Percentiles rank a stretch among this genome's conserved stretches.
Conservation (phyloP, 768 basidiomycete species). For the Lyophyllum semitale region DNA sequence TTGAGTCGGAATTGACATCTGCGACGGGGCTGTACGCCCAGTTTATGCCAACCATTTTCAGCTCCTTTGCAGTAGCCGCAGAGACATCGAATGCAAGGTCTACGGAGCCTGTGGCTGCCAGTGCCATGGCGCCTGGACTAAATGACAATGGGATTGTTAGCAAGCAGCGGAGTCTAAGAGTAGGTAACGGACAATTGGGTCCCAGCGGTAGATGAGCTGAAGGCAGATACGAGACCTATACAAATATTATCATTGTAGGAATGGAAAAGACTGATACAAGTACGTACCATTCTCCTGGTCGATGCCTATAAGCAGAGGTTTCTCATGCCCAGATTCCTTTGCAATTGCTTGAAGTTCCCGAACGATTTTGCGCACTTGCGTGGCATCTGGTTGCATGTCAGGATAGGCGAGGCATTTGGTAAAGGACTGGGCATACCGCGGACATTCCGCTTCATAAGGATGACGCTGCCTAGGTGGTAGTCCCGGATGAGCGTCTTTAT, state of each 20-base stretch:
- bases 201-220: conserved; percentile 55
- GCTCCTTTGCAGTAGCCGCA: conserved; percentile 52
- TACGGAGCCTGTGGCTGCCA: conserved; percentile 54
- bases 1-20: conserved; percentile 70
- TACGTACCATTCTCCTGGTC: conserved; percentile 71
- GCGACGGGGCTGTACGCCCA: conserved; percentile 75
- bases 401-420: not conserved
- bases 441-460: conserved; percentile 71
- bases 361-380: conserved; percentile 51
- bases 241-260: not conserved
- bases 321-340: conserved; percentile 53
- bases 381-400: conserved; percentile 37
- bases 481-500: conserved; percentile 58
- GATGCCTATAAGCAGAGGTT: conserved; percentile 65
- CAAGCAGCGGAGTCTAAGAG: not conserved
- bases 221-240: conserved; percentile 69
- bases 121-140: conserved; percentile 76
- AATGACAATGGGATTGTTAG: not conserved
- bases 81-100: conserved; percentile 47
- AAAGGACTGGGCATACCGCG: conserved; percentile 36
- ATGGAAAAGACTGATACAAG: not conserved
- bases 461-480: conserved; percentile 68
- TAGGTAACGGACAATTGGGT: conserved; percentile 62
- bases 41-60: conserved; percentile 64
- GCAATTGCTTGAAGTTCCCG: conserved; percentile 55